These are phyloP conservation scores for Corynespora cassiicola DNA, from an alignment of 2,329 filamentous ascomycete species.

Conservation along the genomic window DNA sequence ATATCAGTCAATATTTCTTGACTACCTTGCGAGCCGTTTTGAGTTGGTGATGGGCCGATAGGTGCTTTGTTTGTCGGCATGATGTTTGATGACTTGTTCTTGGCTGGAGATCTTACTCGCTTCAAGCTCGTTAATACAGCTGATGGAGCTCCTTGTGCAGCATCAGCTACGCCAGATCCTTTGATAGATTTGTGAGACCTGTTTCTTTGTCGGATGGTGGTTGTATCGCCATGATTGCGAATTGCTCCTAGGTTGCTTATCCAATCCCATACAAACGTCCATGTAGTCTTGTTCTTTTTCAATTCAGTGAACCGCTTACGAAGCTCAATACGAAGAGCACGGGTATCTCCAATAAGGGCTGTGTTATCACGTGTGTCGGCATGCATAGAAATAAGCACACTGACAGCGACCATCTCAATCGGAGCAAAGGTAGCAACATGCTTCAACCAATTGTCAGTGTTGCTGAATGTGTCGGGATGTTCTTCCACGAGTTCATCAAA, in stretches of 20 bases:
- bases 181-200: neutral
- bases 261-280: constrained; percentile 41
- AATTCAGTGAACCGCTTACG: constrained; percentile 37
- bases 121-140: constrained; percentile 5
- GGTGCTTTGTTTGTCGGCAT: constrained; percentile 5
- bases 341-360: constrained; percentile 39
- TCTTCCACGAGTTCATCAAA: constrained; percentile 33
- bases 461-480: constrained; percentile 36
- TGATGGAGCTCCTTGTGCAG: neutral
- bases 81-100: constrained; percentile 11
- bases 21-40: too few species aligned
- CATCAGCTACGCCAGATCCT: neutral
- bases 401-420: constrained; percentile 43
- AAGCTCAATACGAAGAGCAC: constrained; percentile 26
- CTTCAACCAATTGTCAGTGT: constrained; percentile 28
- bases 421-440: constrained; percentile 43
- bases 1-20: too few species aligned
- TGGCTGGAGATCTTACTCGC: constrained; percentile 8
- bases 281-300: constrained; percentile 27
- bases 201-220: constrained; percentile 18
- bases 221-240: constrained; percentile 30
- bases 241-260: constrained; percentile 34
- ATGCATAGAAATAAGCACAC: constrained; percentile 41
- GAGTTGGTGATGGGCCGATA: neutral
- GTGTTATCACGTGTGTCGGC: constrained; percentile 31